Base-by-base conservation (phyloP, 768 basidiomycete genomes). In the Kwoniella botswanensis region DNA sequence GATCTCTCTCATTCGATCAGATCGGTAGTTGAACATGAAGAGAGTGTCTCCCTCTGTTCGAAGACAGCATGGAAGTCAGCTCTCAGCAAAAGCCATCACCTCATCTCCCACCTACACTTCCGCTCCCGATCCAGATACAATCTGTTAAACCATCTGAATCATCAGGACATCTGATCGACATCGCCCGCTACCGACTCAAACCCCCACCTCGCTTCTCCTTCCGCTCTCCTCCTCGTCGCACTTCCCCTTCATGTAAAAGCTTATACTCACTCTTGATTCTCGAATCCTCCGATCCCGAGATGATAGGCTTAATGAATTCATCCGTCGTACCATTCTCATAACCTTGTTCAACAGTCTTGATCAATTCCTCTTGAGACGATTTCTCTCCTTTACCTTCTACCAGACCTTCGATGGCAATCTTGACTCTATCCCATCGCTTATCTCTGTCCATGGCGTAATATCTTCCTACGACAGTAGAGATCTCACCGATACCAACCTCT, bases 401-500 rank as follows among this genome's bases (percentile, higher is more conserved):
- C 55, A 98, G 87, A 3, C 90, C 92, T 50, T 96, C 93, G 0
- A 95, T 87, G 4, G 94, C 94, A 71, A 93, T 86, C 87, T 93
- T 93, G 81, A 98, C 83, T 44, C 94, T 88, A 82, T 98, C 94
- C 94, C 94, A 98, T 58, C 94, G 89, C 87, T 95, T 95, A 84
- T 96, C 94, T 50, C 93, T 89, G 85, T 96, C 94, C 94, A 96
- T 96, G 42, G 93, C 94, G 75, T 95, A 98, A 87, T 98, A 98
- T 63, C 95, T 85, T 6, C 94, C 94, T 53, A 94, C 86, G 61
- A 96, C 87, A 7, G 93, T 94, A 5, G 92, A 90, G 59, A 98
- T 85, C 81, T 92, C 88, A 42, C 93, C 94, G 71, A 84, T 69
- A 13, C 80, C 82, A 53, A 89, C 86, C 78, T 92, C 90, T 77